A percentile compares a stretch with the other conserved stretches of the same genome.
Conservation (phyloP, 192 early-diverging fungal genomes). For the Ambispora gerdemannii region DNA sequence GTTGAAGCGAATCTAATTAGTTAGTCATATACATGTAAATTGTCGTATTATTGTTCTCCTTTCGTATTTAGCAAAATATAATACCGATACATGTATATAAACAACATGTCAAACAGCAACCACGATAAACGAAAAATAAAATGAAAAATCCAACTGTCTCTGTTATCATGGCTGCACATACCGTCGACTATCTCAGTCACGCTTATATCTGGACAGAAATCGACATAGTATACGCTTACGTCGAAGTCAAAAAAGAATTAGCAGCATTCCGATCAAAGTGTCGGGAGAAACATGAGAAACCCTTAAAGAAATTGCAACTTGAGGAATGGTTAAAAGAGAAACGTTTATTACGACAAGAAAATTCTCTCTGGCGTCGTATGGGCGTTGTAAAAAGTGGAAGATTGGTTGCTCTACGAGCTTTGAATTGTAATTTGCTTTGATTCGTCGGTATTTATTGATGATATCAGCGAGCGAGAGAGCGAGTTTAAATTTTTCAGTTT, state of each 20-base stretch:
- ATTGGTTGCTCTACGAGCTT: slow-evolving; percentile 19
- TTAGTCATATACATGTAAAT: too few relatives aligned
- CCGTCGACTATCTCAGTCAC: slow-evolving; percentile 24
- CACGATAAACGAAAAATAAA: too few relatives aligned
- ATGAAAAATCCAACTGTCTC: slow-evolving; percentile 26
- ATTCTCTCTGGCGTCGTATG: slow-evolving; percentile 25
- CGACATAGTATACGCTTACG: slow-evolving; percentile 14
- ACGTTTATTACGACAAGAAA: slow-evolving; percentile 19
- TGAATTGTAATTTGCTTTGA: too few relatives aligned
- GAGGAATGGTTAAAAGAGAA: slow-evolving; percentile 16
- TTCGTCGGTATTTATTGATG: too few relatives aligned
- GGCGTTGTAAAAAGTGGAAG: slow-evolving; percentile 17
- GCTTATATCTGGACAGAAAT: slow-evolving; percentile 12
- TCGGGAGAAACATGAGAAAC: slow-evolving; percentile 6
- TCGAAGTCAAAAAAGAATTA: slow-evolving; percentile 11
- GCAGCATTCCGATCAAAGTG: background rate
- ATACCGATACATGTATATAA: too few relatives aligned
- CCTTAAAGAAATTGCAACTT: background rate
- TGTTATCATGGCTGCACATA: background rate
- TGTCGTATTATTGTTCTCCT: too few relatives aligned
- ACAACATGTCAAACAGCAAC: too few relatives aligned
- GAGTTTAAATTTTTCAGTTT: too few relatives aligned
- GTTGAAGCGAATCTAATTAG: too few relatives aligned
- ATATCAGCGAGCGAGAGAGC: too few relatives aligned
- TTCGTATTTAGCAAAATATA: too few relatives aligned